phyloP scores from a whole-genome alignment of 2,329 filamentous ascomycete genomes.

The Fusarium miscanthi region DNA sequence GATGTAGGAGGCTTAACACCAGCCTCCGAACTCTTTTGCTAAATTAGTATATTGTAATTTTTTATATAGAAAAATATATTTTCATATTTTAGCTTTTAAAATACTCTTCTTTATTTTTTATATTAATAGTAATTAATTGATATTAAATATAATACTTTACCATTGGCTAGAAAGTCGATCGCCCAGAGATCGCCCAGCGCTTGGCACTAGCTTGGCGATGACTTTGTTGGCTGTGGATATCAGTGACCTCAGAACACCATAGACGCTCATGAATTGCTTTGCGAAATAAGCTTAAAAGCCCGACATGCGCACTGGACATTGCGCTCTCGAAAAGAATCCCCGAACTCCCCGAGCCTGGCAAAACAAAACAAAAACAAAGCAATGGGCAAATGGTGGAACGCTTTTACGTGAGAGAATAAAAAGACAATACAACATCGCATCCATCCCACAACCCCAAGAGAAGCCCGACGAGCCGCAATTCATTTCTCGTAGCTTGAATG shows the following conservation, averaged over 20 bases:
- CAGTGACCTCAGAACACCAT: not conserved
- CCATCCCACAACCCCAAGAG: not conserved
- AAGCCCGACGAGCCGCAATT: slow-evolving; percentile 29
- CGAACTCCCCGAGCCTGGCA: slow-evolving; percentile 26
- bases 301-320: slow-evolving; percentile 3
- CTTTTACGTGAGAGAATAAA: not conserved
- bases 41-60: not conserved
- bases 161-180: slow-evolving; percentile 23
- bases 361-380: not conserved
- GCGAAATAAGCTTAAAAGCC: slow-evolving; percentile 40
- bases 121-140: not conserved
- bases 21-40: slow-evolving; percentile 47
- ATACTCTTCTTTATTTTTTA: no score
- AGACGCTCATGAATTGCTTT: not conserved
- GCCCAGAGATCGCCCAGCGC: slow-evolving; percentile 38
- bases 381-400: not conserved
- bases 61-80: not conserved
- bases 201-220: slow-evolving; percentile 38
- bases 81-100: not conserved
- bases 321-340: slow-evolving; percentile 7
- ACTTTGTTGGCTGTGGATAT: slow-evolving; percentile 23
- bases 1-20: slow-evolving; percentile 42
- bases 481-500: slow-evolving; percentile 24
- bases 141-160: not conserved
- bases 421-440: not conserved